Evolutionary conservation across 2,329 filamentous ascomycete genomes (phyloP).

Genomic region (Hypoxylon sp.): DNA sequence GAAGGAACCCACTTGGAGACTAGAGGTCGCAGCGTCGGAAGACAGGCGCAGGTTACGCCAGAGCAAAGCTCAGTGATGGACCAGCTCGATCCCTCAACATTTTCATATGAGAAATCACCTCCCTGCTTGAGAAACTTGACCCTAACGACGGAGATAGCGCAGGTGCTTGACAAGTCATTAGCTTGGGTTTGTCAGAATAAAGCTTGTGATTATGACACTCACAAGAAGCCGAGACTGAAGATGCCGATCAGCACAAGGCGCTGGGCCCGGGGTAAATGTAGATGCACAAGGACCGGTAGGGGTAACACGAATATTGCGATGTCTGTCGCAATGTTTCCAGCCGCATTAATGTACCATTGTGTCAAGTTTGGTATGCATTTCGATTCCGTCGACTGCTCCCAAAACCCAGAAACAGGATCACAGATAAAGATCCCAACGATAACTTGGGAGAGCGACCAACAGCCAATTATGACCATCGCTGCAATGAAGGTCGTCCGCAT

Average conservation of each 20-base stretch:
- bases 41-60: constrained; percentile 56
- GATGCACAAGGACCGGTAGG: constrained; percentile 54
- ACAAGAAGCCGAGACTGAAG: constrained; percentile 60
- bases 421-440: constrained; percentile 57
- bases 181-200: background rate
- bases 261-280: constrained; percentile 56
- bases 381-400: constrained; percentile 50
- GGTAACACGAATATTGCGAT: constrained; percentile 57
- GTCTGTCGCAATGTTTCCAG: constrained; percentile 58
- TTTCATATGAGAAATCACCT: constrained; percentile 57
- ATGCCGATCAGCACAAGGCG: constrained; percentile 55
- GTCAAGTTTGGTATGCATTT: constrained; percentile 55
- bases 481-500: constrained; percentile 53
- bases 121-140: constrained; percentile 56
- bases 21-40: constrained; percentile 56
- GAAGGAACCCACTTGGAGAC: constrained; percentile 48
- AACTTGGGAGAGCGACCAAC: constrained; percentile 57
- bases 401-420: constrained; percentile 56
- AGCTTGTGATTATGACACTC: constrained; percentile 34
- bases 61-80: constrained; percentile 56
- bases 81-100: constrained; percentile 57
- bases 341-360: constrained; percentile 55
- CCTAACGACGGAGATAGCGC: constrained; percentile 58
- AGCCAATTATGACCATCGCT: constrained; percentile 53
- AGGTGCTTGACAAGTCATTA: constrained; percentile 50